Evolutionary conservation across 306 rosid species (phyloP), one percentile per base, ranked within the genome.

Genomic region (Trichosanthes truncata): DNA sequence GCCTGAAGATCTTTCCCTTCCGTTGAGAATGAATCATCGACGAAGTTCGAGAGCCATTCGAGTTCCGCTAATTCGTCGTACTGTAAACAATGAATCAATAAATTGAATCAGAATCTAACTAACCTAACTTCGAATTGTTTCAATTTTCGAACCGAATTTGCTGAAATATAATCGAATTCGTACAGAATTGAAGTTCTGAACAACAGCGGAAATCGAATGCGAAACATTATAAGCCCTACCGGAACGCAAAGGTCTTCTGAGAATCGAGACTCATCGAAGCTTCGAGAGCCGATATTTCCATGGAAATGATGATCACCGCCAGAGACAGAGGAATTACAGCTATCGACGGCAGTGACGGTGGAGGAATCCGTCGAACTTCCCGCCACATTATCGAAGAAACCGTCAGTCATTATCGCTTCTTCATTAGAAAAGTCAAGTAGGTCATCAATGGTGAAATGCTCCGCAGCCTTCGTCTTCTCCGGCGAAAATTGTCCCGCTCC

Each of bases 1-100:
- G 91, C 77, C 20, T 91, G 89, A 18, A 91, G 81, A 83, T 93
- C 98, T 17, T 89, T 93, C 36, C 89, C 96, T 9, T 67, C 77
- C 35, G 85, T 89, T 14, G 98, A 89, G 88, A 90, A 93, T 0
- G 99, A 93, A 85, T 91, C 99, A 48, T 96, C 99, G 80, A 90
- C 96, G 77, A 96, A 90, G 79, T 91, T 96, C 81, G 99, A 96
- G 43, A 96, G 89, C 99, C 99, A 96, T 83, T 96, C 98, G 74
- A 96, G 88, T 78, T 96, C 98, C 31, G 93, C 98, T 88, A 95
- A 73, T 20, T 95, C 97, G 15, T 92, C 98, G 18, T 86, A 83
- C 97, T 95, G 97, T 78, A 21, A 65, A 15, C 2, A 80, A 41
- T 45, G 46, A 81, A 43, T 29, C 76, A 74, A 78, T 35, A 78